Evolutionary conservation across 805 yeast genomes (phyloP), one percentile per base, ranked within the genome.

Genomic region (Ascoidea asiatica): DNA sequence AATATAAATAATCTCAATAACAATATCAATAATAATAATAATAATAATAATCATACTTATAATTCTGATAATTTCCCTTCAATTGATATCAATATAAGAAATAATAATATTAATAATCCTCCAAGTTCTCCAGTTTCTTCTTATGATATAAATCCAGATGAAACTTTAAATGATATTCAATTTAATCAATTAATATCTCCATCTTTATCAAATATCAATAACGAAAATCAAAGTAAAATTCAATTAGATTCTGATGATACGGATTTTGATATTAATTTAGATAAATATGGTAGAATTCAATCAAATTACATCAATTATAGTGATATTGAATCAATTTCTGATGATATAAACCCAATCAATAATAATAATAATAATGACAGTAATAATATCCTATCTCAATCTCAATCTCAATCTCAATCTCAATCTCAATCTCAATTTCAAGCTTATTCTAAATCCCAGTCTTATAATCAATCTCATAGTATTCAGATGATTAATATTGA

Each of bases 1-100:
- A 29, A 29, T 29, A 29, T 29, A 29, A 29, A 29, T 29, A 11
- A 8, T 11, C 35, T 29, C 8, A 29, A 29, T 29, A 29, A 43
- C 41, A 4, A 40, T n/a, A 39, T 37, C 19, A 40, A 38, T 20
- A 42, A 37, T 3, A 41, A 38, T 15, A 43, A 41, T 13, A 38
- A 43, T 4, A 46, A 41, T 15, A 39, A 43, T 17, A 42, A 48
- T 11, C 37, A 40, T 8, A 22, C 13, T 20, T 45, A 39, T 6
- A 40, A 37, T 29, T 8, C 8, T 21, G 43, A 44, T 13, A 29
- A 23, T 5, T 43, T 40, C n/a, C 21, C 44, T 23, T 40, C 41
- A 7, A 47, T 39, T 8, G 39, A 41, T 38, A 43, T 45, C n/a
- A 43, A 41, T 22, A 19, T 40, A 21, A 17, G 41, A 43, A 35